These are phyloP conservation scores for Ustulina deusta DNA, from an alignment of 2,329 filamentous ascomycete genomes.

Conservation along the genomic window DNA sequence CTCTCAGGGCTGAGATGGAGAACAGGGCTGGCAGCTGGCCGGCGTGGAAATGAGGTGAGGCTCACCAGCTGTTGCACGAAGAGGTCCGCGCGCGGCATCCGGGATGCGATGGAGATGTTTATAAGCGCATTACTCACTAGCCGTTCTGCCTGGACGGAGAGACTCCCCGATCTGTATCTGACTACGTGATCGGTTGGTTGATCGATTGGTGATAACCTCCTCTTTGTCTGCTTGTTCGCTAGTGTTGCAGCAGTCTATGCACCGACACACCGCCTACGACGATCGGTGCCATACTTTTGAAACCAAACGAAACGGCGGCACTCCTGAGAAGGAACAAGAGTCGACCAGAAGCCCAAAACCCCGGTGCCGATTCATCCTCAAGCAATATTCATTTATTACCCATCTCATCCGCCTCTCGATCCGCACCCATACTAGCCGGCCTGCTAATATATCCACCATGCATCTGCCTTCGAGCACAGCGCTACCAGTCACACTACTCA, in stretches of 20 bases:
- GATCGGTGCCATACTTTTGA: neutral
- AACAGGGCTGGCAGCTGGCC: constrained; percentile 28
- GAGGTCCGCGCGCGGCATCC: constrained; percentile 13
- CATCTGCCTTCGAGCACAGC: constrained; percentile 29
- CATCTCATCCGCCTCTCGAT: neutral
- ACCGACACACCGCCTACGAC: constrained; percentile 15
- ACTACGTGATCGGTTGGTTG: neutral
- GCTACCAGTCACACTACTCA: constrained; percentile 49
- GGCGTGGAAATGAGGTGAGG: constrained; percentile 27
- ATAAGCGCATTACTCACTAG: constrained; percentile 12
- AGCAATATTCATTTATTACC: constrained; percentile 12
- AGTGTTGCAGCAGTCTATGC: constrained; percentile 2
- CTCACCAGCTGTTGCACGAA: constrained; percentile 1
- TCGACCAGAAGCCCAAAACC: neutral
- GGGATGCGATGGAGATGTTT: neutral
- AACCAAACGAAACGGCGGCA: neutral
- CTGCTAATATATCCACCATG: constrained; percentile 33
- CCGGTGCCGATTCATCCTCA: neutral
- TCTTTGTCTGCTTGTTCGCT: constrained; percentile 9
- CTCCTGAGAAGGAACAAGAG: constrained; percentile 7
- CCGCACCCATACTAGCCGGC: neutral
- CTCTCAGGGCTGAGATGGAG: constrained; percentile 11
- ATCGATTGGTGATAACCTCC: neutral
- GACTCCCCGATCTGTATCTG: neutral
- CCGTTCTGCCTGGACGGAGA: neutral